Conservation (phyloP, 1,139 yeast genomes). For the Candida labiduridarum region DNA sequence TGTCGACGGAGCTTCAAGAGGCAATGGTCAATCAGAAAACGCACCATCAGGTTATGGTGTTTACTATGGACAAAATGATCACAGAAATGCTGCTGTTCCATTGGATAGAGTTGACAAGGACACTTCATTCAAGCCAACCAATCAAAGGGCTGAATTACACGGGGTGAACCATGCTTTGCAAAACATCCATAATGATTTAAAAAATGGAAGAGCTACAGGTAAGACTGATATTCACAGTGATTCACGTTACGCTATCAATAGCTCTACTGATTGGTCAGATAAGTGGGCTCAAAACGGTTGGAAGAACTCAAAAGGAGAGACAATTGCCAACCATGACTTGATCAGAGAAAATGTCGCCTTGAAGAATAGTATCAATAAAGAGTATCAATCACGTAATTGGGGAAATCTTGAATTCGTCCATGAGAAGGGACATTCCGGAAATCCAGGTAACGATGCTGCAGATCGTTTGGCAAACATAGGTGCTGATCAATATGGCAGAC, state of each 20-base stretch:
- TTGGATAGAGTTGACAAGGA: slow-evolving; percentile 30
- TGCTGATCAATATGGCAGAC: slow-evolving; percentile 35
- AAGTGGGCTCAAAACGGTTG: slow-evolving; percentile 60
- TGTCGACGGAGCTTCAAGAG: slow-evolving; percentile 72
- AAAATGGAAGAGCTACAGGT: slow-evolving; percentile 6
- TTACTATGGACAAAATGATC: slow-evolving; percentile 58
- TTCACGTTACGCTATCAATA: slow-evolving; percentile 55
- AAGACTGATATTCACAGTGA: slow-evolving; percentile 52
- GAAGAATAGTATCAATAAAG: slow-evolving; percentile 29
- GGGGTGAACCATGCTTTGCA: slow-evolving; percentile 64
- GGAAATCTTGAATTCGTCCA: slow-evolving; percentile 46
- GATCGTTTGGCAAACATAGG: slow-evolving; percentile 73
- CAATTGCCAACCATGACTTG: slow-evolving; percentile 56
- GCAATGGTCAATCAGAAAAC: slow-evolving; percentile 48
- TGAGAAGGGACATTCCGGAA: slow-evolving; percentile 75
- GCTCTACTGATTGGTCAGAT: slow-evolving; percentile 51
- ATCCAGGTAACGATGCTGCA: slow-evolving; percentile 74
- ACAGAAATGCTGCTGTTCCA: slow-evolving; percentile 55
- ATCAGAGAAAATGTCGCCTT: slow-evolving; percentile 34
- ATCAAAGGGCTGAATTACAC: slow-evolving; percentile 76
- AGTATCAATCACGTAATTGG: slow-evolving; percentile 30
- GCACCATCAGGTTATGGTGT: slow-evolving; percentile 72
- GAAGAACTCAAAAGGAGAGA: slow-evolving; percentile 43
- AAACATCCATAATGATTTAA: slow-evolving; percentile 29
- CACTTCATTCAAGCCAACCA: slow-evolving; percentile 52